These are phyloP conservation scores for Cyberlindnera mississippiensis DNA, from an alignment of 805 yeast species.

Conservation along the genomic window DNA sequence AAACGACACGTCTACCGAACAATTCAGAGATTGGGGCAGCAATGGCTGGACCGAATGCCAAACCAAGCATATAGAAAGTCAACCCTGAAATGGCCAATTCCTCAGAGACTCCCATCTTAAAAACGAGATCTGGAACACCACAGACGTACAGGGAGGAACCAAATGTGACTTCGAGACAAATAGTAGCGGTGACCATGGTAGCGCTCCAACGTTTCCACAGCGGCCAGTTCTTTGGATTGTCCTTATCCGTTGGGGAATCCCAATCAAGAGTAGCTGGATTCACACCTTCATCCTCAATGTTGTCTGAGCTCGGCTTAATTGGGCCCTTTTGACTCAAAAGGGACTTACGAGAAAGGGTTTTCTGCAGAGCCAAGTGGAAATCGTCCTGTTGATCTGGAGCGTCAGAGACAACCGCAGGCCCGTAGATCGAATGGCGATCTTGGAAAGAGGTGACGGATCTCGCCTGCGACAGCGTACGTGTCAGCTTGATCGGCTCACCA, in stretches of 20 bases:
- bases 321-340: conserved; percentile 6
- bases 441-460: conserved; percentile 19
- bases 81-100: conserved; percentile 64
- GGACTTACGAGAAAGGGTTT: conserved; percentile 26
- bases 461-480: conserved; percentile 9
- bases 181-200: conserved; percentile 59
- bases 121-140: conserved; percentile 53
- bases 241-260: conserved; percentile 61
- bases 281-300: conserved; percentile 27
- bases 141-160: conserved; percentile 72
- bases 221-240: conserved; percentile 69
- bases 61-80: conserved; percentile 66
- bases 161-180: conserved; percentile 67
- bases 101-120: conserved; percentile 48
- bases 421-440: conserved; percentile 15
- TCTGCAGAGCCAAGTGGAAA: conserved; percentile 22
- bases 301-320: neutral
- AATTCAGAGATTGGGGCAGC: conserved; percentile 73
- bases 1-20: conserved; percentile 62
- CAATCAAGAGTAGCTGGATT: conserved; percentile 46
- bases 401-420: conserved; percentile 17
- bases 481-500: conserved; percentile 4
- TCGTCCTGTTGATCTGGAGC: conserved; percentile 19
- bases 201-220: conserved; percentile 56
- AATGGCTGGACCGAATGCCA: conserved; percentile 65